These are phyloP conservation scores for Zasmidium angulare DNA, from an alignment of 2,329 filamentous ascomycete genomes.

Conservation along the genomic window DNA sequence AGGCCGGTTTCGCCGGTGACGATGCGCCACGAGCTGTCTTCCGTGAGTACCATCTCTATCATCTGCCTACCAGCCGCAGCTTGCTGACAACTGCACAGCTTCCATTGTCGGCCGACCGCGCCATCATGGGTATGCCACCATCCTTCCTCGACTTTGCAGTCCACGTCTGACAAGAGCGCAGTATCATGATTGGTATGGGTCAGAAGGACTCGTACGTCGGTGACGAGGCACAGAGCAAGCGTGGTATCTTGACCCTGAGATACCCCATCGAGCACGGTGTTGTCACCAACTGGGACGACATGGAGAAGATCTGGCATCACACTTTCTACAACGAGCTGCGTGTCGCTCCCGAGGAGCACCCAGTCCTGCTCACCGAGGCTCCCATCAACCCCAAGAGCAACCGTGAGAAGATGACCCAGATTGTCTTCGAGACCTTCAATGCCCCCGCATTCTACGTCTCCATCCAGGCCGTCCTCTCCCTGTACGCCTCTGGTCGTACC, in stretches of 20 bases:
- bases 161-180: constrained; percentile 50
- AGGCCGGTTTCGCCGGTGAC: constrained; percentile 99
- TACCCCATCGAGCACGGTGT: constrained; percentile 99
- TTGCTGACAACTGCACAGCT: constrained; percentile 56
- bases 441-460: constrained; percentile 99
- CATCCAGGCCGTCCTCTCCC: constrained; percentile 97
- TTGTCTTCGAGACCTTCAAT: constrained; percentile 99
- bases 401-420: constrained; percentile 99
- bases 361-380: constrained; percentile 96
- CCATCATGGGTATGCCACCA: constrained; percentile 85
- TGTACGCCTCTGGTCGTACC: constrained; percentile 99
- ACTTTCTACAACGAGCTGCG: constrained; percentile 99
- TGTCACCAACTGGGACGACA: constrained; percentile 99
- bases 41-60: constrained; percentile 71
- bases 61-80: constrained; percentile 22
- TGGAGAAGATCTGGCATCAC: constrained; percentile 99
- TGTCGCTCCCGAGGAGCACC: constrained; percentile 99
- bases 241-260: constrained; percentile 99
- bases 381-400: constrained; percentile 99
- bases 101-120: constrained; percentile 99
- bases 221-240: constrained; percentile 99
- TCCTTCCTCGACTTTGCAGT: constrained; percentile 20
- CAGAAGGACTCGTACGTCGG: constrained; percentile 99
- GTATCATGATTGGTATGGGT: constrained; percentile 99
- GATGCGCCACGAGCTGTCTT: constrained; percentile 99